Evolutionary conservation across 805 yeast genomes (phyloP).

Genomic region (Barnettozyma californica): DNA sequence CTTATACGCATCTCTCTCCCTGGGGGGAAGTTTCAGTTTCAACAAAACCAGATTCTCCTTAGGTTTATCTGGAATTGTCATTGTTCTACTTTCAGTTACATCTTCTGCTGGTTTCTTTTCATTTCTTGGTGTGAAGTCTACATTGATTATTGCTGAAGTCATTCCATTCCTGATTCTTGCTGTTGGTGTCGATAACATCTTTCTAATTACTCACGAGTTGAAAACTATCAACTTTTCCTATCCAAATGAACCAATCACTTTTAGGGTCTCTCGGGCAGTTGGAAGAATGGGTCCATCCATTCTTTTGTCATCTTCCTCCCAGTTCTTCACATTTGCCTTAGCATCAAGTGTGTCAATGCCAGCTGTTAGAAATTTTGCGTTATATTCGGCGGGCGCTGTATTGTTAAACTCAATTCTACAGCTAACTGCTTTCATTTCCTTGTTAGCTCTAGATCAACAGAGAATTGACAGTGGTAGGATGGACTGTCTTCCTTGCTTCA

Average conservation of each 20-base stretch:
- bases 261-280: conserved; percentile 58
- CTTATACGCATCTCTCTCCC: conserved; percentile 75
- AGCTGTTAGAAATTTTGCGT: conserved; percentile 89
- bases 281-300: conserved; percentile 85
- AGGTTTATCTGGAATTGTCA: conserved; percentile 79
- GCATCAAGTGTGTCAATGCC: conserved; percentile 90
- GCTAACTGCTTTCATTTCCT: conserved; percentile 72
- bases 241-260: conserved; percentile 46
- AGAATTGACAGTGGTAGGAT: conserved; percentile 53
- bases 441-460: conserved; percentile 60
- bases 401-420: conserved; percentile 72
- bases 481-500: conserved; percentile 58
- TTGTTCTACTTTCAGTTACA: conserved; percentile 74
- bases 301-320: conserved; percentile 68
- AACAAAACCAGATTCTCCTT: conserved; percentile 60
- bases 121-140: conserved; percentile 71
- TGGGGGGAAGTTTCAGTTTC: conserved; percentile 47
- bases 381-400: conserved; percentile 85
- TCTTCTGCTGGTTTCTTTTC: conserved; percentile 83
- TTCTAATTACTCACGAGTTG: conserved; percentile 77
- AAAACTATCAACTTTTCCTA: conserved; percentile 44
- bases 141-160: conserved; percentile 92
- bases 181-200: conserved; percentile 93
- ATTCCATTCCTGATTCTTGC: conserved; percentile 92
- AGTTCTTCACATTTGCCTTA: conserved; percentile 69